phyloP scores from a whole-genome alignment of 2,329 filamentous ascomycete genomes.

The Aspergillus sp. region DNA sequence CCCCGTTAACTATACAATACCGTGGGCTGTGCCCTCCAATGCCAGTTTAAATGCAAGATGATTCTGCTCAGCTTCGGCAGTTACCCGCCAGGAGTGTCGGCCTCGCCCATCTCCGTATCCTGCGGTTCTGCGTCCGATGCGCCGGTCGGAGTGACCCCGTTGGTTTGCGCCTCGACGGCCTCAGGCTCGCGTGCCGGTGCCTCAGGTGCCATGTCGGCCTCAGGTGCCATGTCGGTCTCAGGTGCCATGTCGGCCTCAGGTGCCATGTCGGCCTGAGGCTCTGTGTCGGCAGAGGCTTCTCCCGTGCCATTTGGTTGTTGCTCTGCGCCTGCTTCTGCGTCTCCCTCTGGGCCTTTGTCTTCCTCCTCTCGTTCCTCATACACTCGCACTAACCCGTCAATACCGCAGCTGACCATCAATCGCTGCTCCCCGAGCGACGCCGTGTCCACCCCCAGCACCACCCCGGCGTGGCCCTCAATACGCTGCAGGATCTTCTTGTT shows the following conservation, averaged over 20 bases:
- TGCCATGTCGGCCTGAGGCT: neutral
- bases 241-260: neutral
- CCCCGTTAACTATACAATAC: too few species aligned
- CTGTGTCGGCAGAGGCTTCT: neutral
- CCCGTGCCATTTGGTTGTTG: neutral
- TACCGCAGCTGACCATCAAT: constrained; percentile 60
- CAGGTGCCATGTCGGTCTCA: neutral
- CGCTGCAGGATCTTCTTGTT: constrained; percentile 79
- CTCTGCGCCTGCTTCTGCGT: neutral
- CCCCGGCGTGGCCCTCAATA: constrained; percentile 56
- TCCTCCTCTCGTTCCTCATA: constrained; percentile 51
- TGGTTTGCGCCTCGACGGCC: too few species aligned
- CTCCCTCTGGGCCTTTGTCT: neutral
- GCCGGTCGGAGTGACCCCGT: too few species aligned
- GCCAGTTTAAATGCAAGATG: neutral
- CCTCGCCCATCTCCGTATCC: constrained; percentile 16
- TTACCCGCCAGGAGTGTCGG: neutral
- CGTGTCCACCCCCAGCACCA: constrained; percentile 61
- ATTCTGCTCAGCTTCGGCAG: neutral
- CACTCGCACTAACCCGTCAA: constrained; percentile 62
- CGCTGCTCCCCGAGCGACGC: constrained; percentile 50
- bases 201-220: too few species aligned
- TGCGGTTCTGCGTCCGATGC: neutral
- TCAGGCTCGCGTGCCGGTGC: too few species aligned
- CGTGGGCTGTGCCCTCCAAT: neutral